Evolutionary conservation across 108 stramenopile species (phyloP), one percentile per base, ranked within the genome.

Genomic region (Stephanodiscus minutulus): DNA sequence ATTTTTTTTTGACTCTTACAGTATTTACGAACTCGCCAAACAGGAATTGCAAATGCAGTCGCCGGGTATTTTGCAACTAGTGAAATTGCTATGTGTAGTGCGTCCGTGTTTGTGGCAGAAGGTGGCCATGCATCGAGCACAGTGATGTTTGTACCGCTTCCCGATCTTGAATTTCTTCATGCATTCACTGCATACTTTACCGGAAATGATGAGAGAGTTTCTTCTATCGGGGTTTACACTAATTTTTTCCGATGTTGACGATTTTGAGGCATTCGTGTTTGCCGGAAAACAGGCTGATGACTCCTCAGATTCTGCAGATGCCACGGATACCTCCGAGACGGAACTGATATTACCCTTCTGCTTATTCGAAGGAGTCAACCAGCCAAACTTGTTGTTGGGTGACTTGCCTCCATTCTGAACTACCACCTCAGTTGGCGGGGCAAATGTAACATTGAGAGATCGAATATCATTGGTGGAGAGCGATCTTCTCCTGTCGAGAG

Each of bases 41-140:
- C 82, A 83, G 2, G 66, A 59, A 59, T 76, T 71, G 63, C 82
- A 83, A 8, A 83, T 35, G 57, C 82, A 83, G 47, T 52, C 69
- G 12, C 82, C 82, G 29, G 82, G 82, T 9, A 83, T 74, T 61
- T 66, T 79, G n/a, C 82, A 83, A 46, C 78, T 79, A 21, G 64
- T 70, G 21, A 83, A 65, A 35, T 83, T 81, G 33, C 15, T 50
- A 48, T 81, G 74, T 35, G 79, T 83, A 3, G 85, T 76, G 50
- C 59, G 66, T 3, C 85, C 85, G 50, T 85, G 82, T 41, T 85
- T 85, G 56, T 85, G 82, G 46, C 85, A 85, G 79, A 85, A 85
- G n/a, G 76, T 76, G 18, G 81, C 58, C 68, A 79, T 68, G 59
- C 85, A 85, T 33, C 77, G 48, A 48, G 78, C 70, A 61, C 85